Evolutionary conservation across 768 basidiomycete genomes (phyloP).

Genomic region (Hygrocybe punicea): DNA sequence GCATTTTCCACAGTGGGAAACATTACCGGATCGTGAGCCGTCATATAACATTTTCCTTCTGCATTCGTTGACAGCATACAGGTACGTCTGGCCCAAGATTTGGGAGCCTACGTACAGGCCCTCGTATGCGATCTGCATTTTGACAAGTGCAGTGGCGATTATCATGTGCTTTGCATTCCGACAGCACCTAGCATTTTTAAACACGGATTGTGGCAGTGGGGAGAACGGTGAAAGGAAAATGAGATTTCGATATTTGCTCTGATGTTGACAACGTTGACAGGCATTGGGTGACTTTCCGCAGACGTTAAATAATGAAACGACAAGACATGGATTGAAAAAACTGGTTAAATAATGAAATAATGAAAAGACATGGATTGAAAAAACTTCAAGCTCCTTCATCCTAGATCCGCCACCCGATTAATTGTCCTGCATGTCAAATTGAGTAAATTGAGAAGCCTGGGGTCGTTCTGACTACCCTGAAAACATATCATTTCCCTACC

Average conservation of each 20-base stretch:
- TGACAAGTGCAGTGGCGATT: not conserved
- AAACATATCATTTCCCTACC: no score
- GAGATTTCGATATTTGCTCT: not conserved
- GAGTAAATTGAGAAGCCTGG: no score
- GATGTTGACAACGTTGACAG: not conserved
- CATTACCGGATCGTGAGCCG: conserved; percentile 71
- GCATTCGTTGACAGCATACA: not conserved
- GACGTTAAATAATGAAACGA: no score
- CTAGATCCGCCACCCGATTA: no score
- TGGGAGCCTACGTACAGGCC: conserved; percentile 10
- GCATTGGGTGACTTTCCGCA: no score
- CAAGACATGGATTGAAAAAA: no score
- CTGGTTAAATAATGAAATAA: no score
- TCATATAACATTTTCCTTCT: not conserved
- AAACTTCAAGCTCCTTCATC: no score
- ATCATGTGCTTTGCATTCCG: no score
- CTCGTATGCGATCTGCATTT: conserved; percentile 2
- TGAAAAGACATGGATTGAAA: no score
- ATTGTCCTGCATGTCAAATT: no score
- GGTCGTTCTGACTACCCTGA: no score
- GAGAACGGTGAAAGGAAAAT: not conserved
- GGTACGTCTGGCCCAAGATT: conserved; percentile 12
- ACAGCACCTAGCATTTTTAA: not conserved
- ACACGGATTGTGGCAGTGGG: not conserved
- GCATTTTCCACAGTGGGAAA: conserved; percentile 81